Conservation (phyloP, 345 rosid species). For the Moringa oleifera region DNA sequence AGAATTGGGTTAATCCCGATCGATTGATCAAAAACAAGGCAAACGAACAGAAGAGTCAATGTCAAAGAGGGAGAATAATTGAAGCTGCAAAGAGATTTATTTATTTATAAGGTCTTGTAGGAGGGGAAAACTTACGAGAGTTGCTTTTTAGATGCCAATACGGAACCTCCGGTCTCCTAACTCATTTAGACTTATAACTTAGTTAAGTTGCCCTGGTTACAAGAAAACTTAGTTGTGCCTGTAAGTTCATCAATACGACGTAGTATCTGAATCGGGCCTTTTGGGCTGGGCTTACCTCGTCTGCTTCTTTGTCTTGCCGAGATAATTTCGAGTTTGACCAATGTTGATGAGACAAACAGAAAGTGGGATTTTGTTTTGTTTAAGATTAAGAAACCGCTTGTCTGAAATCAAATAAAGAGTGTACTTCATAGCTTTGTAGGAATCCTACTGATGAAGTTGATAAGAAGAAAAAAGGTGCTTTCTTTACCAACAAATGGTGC, state of each 20-base stretch:
- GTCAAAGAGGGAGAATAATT: constrained; percentile 11
- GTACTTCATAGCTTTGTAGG: no score
- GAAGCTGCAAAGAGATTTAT: not conserved
- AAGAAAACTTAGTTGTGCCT: constrained; percentile 7
- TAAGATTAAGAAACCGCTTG: no score
- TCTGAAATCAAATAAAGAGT: no score
- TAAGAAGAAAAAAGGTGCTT: no score
- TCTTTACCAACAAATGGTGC: no score
- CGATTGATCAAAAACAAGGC: not conserved
- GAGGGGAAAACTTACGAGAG: constrained; percentile 17
- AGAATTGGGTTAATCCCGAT: constrained; percentile 16
- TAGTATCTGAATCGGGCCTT: not conserved
- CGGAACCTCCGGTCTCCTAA: constrained; percentile 19
- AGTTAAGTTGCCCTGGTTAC: constrained; percentile 1
- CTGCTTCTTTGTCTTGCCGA: no score
- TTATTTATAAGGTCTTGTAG: not conserved
- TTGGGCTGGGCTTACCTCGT: no score
- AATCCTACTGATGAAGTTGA: no score
- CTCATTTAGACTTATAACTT: not conserved
- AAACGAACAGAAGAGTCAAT: constrained; percentile 15
- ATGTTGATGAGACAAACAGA: no score
- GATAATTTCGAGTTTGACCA: no score
- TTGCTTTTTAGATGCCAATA: constrained; percentile 21
- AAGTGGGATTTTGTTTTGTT: no score
- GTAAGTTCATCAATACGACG: not conserved